Base-by-base conservation (phyloP, 2,329 filamentous ascomycete species). In the Rutstroemia sp. region DNA sequence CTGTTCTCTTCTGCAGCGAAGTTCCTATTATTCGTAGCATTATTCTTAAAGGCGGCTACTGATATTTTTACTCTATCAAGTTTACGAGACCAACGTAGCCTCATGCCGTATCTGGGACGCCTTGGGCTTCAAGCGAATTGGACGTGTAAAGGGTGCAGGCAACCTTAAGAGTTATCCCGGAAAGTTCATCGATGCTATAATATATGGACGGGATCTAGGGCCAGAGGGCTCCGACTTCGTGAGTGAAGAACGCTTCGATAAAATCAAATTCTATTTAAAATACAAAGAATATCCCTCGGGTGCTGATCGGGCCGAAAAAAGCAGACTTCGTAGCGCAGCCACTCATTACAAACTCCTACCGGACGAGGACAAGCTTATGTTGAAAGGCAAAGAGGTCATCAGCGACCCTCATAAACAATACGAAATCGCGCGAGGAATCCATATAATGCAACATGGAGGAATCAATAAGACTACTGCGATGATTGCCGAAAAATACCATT, bases 401-500 rank as follows among this genome's bases (percentile, higher is more conserved):
- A 88, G 89, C 25, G 92, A 96, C 71, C 89, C 91, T 12, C 83
- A 88, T 66, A 83, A 84, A 62, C 94, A 99, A 75, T 95, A 95
- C 71, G 89, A 94, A 58, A 94, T 97, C 65, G 89, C 92, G 12
- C 79, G 88, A 47, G 77, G 80, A 57, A 80, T 92, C 39, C 94
- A 99, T 72, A 77, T 83, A 53, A 73, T 78, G 57, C 80, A 86
- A 44, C 94, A 99, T 69, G 90, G 88, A 6, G 94, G 94, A 51
- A 97, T 97, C 77, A 99, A 99, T 77, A 96, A 96, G 76, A 97
- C 92, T 0, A 97, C 92, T 1, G 92, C 92, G 19, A 87, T 85
- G 19, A 96, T 99, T 66, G 90, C 92, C 10, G 89, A 96, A 69
- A 88, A 87, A 68, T 96, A 92, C 70, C 94, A 97, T 73, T 99